phyloP scores from a whole-genome alignment of 768 basidiomycete genomes.

The Trametes elegans region DNA sequence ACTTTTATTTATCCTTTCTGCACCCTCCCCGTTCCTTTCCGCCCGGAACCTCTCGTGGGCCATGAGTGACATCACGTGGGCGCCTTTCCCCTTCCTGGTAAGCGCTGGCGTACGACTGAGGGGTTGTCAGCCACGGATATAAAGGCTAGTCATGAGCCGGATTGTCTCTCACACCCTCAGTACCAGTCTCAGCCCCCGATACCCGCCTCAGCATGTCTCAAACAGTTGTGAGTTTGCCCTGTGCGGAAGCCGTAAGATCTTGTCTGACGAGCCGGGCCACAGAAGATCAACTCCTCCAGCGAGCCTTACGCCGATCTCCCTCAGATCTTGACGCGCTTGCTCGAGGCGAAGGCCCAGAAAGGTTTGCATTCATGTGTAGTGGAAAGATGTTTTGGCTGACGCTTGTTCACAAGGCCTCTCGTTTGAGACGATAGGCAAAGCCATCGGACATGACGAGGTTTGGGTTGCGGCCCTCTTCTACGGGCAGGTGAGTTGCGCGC shows the following conservation, averaged over 20 bases:
- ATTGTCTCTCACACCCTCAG: constrained; percentile 12
- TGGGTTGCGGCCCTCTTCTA: constrained; percentile 85
- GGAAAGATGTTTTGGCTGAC: too few relatives aligned
- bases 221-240: constrained; percentile 5
- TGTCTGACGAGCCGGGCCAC: not conserved
- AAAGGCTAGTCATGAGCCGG: constrained; percentile 4
- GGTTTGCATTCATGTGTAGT: constrained; percentile 34
- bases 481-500: constrained; percentile 52
- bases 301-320: constrained; percentile 38
- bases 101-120: not conserved
- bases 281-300: constrained; percentile 23
- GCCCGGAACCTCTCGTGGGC: not conserved
- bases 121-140: constrained; percentile 2
- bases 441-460: constrained; percentile 70
- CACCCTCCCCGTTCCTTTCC: not conserved
- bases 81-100: not conserved
- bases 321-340: constrained; percentile 45
- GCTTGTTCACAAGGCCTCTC: constrained; percentile 47
- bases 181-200: not conserved
- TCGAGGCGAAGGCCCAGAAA: constrained; percentile 68
- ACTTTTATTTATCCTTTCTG: not conserved
- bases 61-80: constrained; percentile 13
- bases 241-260: too few relatives aligned
- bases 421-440: constrained; percentile 66
- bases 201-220: not conserved